Conservation (phyloP, 257 asterid genomes). For the Echium plantagineum region DNA sequence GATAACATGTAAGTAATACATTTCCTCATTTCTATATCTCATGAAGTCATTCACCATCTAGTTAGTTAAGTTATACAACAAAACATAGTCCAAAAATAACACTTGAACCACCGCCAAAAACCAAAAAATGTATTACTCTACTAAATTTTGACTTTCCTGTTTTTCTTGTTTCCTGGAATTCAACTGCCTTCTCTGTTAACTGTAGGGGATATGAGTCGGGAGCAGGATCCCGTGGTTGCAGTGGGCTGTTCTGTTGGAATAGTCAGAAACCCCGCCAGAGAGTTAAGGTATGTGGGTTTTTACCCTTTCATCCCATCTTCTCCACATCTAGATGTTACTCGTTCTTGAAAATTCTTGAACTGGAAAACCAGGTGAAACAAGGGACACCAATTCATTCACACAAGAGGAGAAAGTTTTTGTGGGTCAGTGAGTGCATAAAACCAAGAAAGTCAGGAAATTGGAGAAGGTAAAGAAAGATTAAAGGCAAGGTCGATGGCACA, state of each 20-base stretch:
- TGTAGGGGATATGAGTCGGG: constrained; percentile 93
- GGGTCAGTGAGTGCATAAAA: constrained; percentile 75
- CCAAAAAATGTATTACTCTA: background rate
- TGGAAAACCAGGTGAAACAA: constrained; percentile 29
- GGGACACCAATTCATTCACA: constrained; percentile 44
- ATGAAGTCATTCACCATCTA: too few relatives aligned
- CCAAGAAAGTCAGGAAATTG: constrained; percentile 34
- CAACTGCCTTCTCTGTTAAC: constrained; percentile 3
- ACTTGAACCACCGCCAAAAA: background rate
- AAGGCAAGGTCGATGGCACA: background rate
- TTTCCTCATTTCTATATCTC: background rate
- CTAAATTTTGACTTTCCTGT: background rate
- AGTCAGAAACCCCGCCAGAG: constrained; percentile 35
- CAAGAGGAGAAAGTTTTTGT: constrained; percentile 44
- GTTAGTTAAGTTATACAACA: too few relatives aligned
- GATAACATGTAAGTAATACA: constrained; percentile 56
- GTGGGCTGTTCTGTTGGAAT: constrained; percentile 82
- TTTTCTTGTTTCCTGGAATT: background rate
- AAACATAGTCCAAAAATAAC: background rate
- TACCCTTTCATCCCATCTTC: background rate
- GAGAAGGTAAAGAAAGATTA: constrained; percentile 23
- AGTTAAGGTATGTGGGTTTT: constrained; percentile 28
- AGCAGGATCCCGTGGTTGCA: constrained; percentile 65
- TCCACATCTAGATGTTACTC: background rate
- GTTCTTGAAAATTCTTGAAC: background rate